Evolutionary conservation across 129 eudicot genomes (phyloP), one percentile per base, ranked within the genome.

Genomic region (Sambucus nigra): DNA sequence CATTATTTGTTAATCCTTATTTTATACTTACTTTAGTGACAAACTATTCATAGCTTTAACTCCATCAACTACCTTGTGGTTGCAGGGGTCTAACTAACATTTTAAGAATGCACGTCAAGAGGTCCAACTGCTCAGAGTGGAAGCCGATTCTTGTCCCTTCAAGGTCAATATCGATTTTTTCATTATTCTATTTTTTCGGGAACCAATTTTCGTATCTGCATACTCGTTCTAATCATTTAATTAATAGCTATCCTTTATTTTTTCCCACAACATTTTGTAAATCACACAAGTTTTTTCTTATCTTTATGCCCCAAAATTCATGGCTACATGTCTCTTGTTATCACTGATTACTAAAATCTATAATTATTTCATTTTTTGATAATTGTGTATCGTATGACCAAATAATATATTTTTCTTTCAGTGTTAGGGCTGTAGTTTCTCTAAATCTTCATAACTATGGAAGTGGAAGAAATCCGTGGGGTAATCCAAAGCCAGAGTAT

Each of bases 401-500:
- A 20, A 50, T 19, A 20, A 41, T 29, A 20, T 58, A 19, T 27
- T 13, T 40, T 12, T 65, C 55, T 46, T 48, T 52, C 66, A 88
- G 94, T 72, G 78, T 87, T 59, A 83, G 96, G 73, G 81, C 94
- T 20, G 58, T 87, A 61, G 96, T 87, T 16, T 79, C 74, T 50
- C 72, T 87, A 45, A 87, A 87, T 74, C 94, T 87, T 72, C 78
- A 73, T 41, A 87, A 76, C 58, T 83, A 87, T 64, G 96, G 88
- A 60, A 87, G 96, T 57, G 96, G 96, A 66, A 76, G 96, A 55
- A 72, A 87, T 69, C 96, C 96, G 51, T 87, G 96, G 94, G 96
- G 94, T 27, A 79, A 76, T 52, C 58, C 83, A 67, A 83, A 78
- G 69, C 89, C 89, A 26, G 89, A 87, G 26, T 87, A 87, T 65